Percentiles rank a stretch among this genome's conserved stretches.
Evolutionary conservation across 139 green algal species (phyloP).

Genomic region (Gonium pectorale): DNA sequence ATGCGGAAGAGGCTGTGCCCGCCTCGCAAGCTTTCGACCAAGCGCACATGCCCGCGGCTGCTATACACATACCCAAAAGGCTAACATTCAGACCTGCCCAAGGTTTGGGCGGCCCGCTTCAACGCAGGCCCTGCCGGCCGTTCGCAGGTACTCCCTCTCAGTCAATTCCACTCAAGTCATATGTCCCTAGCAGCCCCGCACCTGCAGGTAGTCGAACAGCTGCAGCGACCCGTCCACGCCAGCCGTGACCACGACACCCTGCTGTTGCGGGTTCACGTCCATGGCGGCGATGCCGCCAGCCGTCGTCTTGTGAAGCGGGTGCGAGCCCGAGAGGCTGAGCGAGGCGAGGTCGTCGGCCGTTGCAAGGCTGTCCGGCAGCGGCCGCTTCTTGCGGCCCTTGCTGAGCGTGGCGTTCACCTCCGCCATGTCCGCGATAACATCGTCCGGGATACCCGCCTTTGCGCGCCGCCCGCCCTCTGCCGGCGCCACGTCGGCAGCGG

Average conservation of each 20-base stretch:
- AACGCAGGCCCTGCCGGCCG: no score
- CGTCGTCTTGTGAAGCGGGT: constrained; percentile 92
- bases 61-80: no score
- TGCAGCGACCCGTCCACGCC: constrained; percentile 83
- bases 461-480: constrained; percentile 32
- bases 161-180: no score
- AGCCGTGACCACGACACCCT: constrained; percentile 69
- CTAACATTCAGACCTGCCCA: no score
- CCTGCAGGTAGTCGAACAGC: constrained; percentile 74
- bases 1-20: no score
- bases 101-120: no score
- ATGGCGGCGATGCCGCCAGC: constrained; percentile 83
- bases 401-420: constrained; percentile 61
- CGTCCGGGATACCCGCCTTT: constrained; percentile 56
- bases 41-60: no score
- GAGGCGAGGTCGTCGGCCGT: constrained; percentile 74
- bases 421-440: constrained; percentile 54
- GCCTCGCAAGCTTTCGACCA: no score
- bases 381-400: constrained; percentile 90
- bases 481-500: constrained; percentile 47
- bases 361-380: constrained; percentile 68
- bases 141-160: no score
- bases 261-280: constrained; percentile 71
- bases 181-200: no score
- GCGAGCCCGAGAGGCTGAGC: constrained; percentile 66